phyloP scores from a whole-genome alignment of 2,329 filamentous ascomycete species.

The Venturia carpophila region DNA sequence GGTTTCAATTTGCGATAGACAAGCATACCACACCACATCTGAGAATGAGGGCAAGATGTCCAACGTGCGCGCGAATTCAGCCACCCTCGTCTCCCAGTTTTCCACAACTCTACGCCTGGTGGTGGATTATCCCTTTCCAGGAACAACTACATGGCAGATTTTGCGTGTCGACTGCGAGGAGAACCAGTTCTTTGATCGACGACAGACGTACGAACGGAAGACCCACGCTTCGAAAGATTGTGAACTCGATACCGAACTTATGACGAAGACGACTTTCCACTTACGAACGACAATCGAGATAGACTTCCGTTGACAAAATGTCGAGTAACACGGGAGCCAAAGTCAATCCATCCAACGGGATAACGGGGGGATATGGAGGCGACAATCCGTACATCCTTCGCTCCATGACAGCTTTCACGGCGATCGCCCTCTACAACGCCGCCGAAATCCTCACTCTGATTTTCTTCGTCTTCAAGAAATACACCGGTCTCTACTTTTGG shows the following conservation, averaged over 20 bases:
- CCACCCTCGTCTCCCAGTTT: neutral
- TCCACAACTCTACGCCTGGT: neutral
- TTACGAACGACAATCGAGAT: slow-evolving; percentile 1
- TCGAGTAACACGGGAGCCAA: neutral
- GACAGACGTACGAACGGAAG: neutral
- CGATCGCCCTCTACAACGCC: slow-evolving; percentile 33
- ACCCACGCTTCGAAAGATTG: neutral
- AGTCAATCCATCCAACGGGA: slow-evolving; percentile 11
- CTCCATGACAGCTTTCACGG: slow-evolving; percentile 15
- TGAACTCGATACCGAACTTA: neutral
- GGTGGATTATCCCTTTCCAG: neutral
- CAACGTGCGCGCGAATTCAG: neutral
- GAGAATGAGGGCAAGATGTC: neutral
- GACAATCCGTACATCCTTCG: slow-evolving; percentile 3
- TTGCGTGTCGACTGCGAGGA: neutral
- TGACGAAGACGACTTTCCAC: slow-evolving; percentile 9
- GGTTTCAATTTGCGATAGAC: neutral
- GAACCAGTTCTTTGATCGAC: neutral
- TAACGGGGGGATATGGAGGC: slow-evolving; percentile 12
- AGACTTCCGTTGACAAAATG: slow-evolving; percentile 1
- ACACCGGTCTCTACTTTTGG: slow-evolving; percentile 44
- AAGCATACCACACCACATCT: neutral
- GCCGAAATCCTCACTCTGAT: slow-evolving; percentile 41
- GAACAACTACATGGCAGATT: neutral
- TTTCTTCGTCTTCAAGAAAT: slow-evolving; percentile 41